Evolutionary conservation across 495 filamentous ascomycete genomes (phyloP).

Genomic region (Penicillium steckii): DNA sequence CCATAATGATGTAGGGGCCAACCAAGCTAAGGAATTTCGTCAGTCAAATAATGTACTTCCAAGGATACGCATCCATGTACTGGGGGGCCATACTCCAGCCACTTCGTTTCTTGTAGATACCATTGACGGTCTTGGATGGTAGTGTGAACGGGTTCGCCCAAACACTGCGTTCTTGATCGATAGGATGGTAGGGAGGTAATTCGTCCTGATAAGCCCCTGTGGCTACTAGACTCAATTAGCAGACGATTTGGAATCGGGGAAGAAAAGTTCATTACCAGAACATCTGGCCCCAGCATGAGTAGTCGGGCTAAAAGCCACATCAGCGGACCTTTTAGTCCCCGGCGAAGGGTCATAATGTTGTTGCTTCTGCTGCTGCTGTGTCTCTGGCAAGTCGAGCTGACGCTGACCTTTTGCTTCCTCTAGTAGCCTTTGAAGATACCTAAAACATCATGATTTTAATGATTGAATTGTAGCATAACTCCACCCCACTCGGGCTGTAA

Average conservation of each 20-base stretch:
- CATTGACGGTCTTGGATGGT: constrained; percentile 18
- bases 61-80: background rate
- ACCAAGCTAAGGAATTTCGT: constrained; percentile 23
- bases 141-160: constrained; percentile 25
- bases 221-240: background rate
- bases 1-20: constrained; percentile 31
- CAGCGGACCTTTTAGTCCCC: background rate
- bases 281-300: background rate
- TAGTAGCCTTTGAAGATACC: constrained; percentile 17
- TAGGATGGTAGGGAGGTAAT: background rate
- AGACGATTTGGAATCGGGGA: background rate
- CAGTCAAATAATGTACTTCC: background rate
- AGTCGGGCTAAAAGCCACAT: background rate
- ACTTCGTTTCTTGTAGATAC: constrained; percentile 12
- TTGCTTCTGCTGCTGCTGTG: too few relatives aligned
- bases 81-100: constrained; percentile 26
- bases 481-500: background rate
- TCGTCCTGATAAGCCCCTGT: background rate
- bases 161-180: constrained; percentile 14
- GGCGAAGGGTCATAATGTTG: background rate
- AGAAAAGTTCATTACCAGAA: background rate
- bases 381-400: too few relatives aligned
- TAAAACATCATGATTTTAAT: background rate
- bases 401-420: background rate
- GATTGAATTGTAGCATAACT: background rate